phyloP scores from a whole-genome alignment of 2,329 filamentous ascomycete species.

The Lecanicillium sp. region DNA sequence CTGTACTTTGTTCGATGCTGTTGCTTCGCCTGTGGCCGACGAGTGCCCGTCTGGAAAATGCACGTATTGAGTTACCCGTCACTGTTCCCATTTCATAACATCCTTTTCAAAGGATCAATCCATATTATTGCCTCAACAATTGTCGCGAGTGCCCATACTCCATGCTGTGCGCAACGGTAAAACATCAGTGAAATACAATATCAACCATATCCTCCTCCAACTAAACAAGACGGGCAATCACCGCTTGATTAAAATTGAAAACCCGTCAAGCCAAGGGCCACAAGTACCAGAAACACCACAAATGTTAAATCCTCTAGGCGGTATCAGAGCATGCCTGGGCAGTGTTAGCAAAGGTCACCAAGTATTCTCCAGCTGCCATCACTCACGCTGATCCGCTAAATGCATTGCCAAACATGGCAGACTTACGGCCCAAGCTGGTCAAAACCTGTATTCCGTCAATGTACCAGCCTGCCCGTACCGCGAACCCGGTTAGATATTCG shows the following conservation, averaged over 20 bases:
- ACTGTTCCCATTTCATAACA: too few relatives aligned
- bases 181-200: not conserved
- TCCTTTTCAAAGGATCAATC: too few relatives aligned
- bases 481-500: slow-evolving; percentile 82
- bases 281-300: slow-evolving; percentile 81
- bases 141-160: too few relatives aligned
- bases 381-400: slow-evolving; percentile 76
- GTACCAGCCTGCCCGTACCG: slow-evolving; percentile 70
- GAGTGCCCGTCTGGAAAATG: too few relatives aligned
- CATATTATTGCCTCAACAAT: too few relatives aligned
- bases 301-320: slow-evolving; percentile 80
- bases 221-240: slow-evolving; percentile 12
- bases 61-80: too few relatives aligned
- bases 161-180: too few relatives aligned
- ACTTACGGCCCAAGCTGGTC: slow-evolving; percentile 81
- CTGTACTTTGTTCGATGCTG: too few relatives aligned
- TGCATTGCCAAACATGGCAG: slow-evolving; percentile 74
- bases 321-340: slow-evolving; percentile 73
- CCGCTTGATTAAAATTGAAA: slow-evolving; percentile 61
- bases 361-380: not conserved
- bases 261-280: slow-evolving; percentile 74
- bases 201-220: not conserved
- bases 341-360: not conserved
- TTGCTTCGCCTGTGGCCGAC: too few relatives aligned
- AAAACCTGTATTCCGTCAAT: slow-evolving; percentile 85